Base-by-base conservation (phyloP, 805 yeast species). In the Saccharomycopsis capsularis region DNA sequence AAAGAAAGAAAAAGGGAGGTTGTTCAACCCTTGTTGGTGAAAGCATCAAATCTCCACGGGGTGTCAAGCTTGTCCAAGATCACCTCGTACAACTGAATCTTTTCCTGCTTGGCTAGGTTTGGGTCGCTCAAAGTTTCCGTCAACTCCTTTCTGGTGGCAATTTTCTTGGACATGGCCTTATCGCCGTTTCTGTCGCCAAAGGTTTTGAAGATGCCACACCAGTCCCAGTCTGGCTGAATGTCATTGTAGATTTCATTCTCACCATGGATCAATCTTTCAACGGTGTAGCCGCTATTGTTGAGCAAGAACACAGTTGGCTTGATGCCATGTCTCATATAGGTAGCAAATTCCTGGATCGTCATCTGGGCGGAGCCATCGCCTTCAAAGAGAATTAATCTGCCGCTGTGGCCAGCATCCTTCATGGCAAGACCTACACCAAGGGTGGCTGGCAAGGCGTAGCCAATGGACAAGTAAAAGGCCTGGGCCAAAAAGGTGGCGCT, bases 331-430 rank as follows among this genome's bases (percentile, higher is more conserved):
- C 86, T 75, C 36, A 84, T 63, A 59, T 76, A 78, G 2, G 86
- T 73, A 0, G 87, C 77, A 44, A 82, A 64, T 61, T 90, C 97
- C 70, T 90, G 96, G 48, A 84, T 71, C 3, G 96, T 88, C 95
- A 90, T 85, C 68, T 87, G 95, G 2, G 96, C 91, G 2, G 95
- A 82, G 1, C 97, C 97, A 63, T 90, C 97, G 48, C 97, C 96
- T 69, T 85, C 89, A 16, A 87, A 67, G 22, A 89, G 68, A 19
- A 87, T 70, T 41, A 89, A 71, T 58, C 95, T 75, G 29, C 81
- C 74, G 2, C 58, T 45, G 34, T 60, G 60, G 37, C 59, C 58
- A 11, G 57, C 55, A 59, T 85, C 95, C 44, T 73, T 70, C 66
- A 76, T 68, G 0, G 91, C 96, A 48, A 85, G 67, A 18, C 86